Base-by-base conservation (phyloP, 2,329 filamentous ascomycete species). In the Incumbomyces delicatus region DNA sequence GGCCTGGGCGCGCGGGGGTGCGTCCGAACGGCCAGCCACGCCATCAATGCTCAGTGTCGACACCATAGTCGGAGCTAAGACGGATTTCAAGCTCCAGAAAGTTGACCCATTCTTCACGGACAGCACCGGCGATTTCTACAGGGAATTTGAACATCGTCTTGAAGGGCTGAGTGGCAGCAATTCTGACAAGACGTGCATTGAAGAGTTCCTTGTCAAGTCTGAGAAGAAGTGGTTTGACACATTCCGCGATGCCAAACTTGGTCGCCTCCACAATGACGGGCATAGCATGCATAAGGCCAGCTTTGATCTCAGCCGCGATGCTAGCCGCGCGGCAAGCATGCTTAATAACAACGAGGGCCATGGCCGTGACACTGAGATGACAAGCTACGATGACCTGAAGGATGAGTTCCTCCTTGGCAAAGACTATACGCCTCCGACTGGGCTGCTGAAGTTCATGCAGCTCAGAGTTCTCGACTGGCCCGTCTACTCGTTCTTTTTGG, bases 101-200 rank as follows among this genome's bases (percentile, higher is more conserved):
- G 76, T 83, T 0, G 78, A 80, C 53, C 80, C 79, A 2, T 80
- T 78, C 64, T 84, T 84, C 64, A 82, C 75, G 5, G 80, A 83
- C 58, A 73, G 74, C 39, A 77, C 71, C 30, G 79, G 78, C 29
- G 70, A 79, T 51, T 83, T 79, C 60, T 78, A 76, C 52, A 68
- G 68, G 50, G 69, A 66, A 1, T 83, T 81, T 51, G 74, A 77
- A 48, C 70, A 73, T 59, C 75, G 70, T 57, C 69, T 83, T 1
- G 72, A 77, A 29, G 61, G 63, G 2, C 65, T 83, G 13, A 74
- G 66, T 38, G 77, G 74, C 7, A 68, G 71, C 51, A 80, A 75
- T 50, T 81, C 78, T 0, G 72, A 77, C 50, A 67, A 74, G 29
- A 65, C 82, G 7, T 83, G 80, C 57, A 81, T 83, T 47, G 80